A percentile compares a stretch with the other conserved stretches of the same genome.
phyloP scores from a whole-genome alignment of 768 basidiomycete species.

The Suillus hirtellus region DNA sequence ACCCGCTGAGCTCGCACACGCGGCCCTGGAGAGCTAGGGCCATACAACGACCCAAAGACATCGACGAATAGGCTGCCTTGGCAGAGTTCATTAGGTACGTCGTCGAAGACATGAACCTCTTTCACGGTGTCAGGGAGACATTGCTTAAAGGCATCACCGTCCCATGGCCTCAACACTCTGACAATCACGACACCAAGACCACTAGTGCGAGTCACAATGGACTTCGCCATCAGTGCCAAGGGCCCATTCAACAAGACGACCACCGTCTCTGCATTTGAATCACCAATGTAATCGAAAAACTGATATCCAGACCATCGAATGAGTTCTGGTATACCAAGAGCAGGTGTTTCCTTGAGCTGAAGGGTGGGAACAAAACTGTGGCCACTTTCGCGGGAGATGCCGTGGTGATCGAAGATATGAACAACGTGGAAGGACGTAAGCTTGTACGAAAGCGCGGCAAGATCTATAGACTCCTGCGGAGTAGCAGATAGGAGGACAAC shows the following conservation, averaged over 20 bases:
- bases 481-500: slow-evolving; percentile 82
- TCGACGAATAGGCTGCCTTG: slow-evolving; percentile 73
- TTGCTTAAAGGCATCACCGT: slow-evolving; percentile 58
- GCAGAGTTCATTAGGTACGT: slow-evolving; percentile 61
- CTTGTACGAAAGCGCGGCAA: slow-evolving; percentile 75
- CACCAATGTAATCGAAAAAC: slow-evolving; percentile 79
- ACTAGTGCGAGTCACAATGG: slow-evolving; percentile 41
- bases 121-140: slow-evolving; percentile 60
- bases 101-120: slow-evolving; percentile 73
- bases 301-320: slow-evolving; percentile 61
- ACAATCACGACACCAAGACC: slow-evolving; percentile 71
- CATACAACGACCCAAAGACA: slow-evolving; percentile 61
- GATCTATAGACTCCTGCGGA: slow-evolving; percentile 78
- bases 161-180: slow-evolving; percentile 85
- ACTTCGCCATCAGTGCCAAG: slow-evolving; percentile 63
- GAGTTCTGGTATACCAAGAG: slow-evolving; percentile 44
- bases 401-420: slow-evolving; percentile 90
- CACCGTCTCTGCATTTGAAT: slow-evolving; percentile 59
- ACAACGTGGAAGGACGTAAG: slow-evolving; percentile 68
- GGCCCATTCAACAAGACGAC: slow-evolving; percentile 78
- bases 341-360: slow-evolving; percentile 30
- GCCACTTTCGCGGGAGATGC: slow-evolving; percentile 74
- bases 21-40: slow-evolving; percentile 35
- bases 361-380: slow-evolving; percentile 47
- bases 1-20: slow-evolving; percentile 57